Percentiles rank a stretch among this genome's conserved stretches.
These are phyloP conservation scores for Prunus mira DNA, from an alignment of 306 rosid genomes.

Conservation along the genomic window DNA sequence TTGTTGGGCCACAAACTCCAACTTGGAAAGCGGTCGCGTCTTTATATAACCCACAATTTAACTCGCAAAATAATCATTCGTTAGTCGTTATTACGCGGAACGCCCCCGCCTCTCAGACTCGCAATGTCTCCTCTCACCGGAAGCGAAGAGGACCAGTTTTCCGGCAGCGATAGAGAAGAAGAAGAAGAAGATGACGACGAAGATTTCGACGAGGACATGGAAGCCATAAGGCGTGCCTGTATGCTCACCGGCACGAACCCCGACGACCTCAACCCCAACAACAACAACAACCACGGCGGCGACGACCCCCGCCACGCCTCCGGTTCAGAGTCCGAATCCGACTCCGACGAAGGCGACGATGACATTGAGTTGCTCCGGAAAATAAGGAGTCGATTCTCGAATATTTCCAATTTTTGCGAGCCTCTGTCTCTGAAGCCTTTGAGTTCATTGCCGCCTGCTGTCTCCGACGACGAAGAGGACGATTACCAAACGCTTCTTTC, in stretches of 20 bases:
- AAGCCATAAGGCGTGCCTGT: slow-evolving; percentile 64
- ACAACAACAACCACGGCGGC: not conserved
- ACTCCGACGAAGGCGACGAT: slow-evolving; percentile 34
- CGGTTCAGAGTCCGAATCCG: slow-evolving; percentile 11
- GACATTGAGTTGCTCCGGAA: slow-evolving; percentile 44
- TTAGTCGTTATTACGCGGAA: not conserved
- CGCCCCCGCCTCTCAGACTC: not conserved
- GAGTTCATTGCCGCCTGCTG: slow-evolving; percentile 31
- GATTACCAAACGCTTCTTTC: slow-evolving; percentile 62
- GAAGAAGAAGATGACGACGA: slow-evolving; percentile 35
- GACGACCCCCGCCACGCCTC: not conserved
- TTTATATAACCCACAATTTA: not conserved
- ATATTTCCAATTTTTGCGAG: slow-evolving; percentile 8
- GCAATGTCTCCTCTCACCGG: slow-evolving; percentile 41
- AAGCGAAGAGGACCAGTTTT: slow-evolving; percentile 23
- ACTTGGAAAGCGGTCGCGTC: not conserved
- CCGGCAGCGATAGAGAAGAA: slow-evolving; percentile 12
- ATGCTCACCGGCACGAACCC: slow-evolving; percentile 32
- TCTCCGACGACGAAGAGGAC: slow-evolving; percentile 58
- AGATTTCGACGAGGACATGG: slow-evolving; percentile 61
- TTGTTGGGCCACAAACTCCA: not conserved
- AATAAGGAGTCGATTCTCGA: slow-evolving; percentile 48
- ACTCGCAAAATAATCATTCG: not conserved
- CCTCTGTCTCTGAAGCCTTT: slow-evolving; percentile 33
- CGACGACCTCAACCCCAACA: not conserved